Evolutionary conservation across 148 eudicot species (phyloP), one percentile per base, ranked within the genome.

Genomic region (Cornus controversa): DNA sequence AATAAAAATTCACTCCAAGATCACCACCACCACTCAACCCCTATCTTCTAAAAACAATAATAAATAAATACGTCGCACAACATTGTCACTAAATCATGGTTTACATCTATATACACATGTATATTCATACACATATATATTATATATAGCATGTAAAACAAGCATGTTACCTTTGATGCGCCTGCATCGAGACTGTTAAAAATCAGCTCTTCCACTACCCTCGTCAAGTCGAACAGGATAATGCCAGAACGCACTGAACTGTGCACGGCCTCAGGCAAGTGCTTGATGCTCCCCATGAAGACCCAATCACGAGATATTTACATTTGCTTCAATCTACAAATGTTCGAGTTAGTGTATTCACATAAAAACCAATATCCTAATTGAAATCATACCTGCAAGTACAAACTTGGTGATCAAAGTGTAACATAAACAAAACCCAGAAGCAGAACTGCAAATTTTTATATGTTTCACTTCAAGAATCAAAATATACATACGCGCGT

Each of bases 171-270:
- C 92, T 90, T 91, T 62, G 87, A 89, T 72, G 99, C 91, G 73
- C 97, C 92, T 42, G 99, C 98, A 82, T 96, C 99, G 53, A 96
- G 91, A 75, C 99, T 96, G 86, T 96, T 96, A 79, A 86, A 91
- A 54, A 96, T 82, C 71, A 96, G 91, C 87, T 96, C 99, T 84
- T 96, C 99, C 66, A 96, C 98, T 79, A 93, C 86, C 72, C 91
- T 89, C 16, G 91, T 79, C 77, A 96, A 78, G 79, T 88, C 91
- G 69, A 82, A 86, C 74, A 96, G 73, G 76, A 96, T 82, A 71
- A 87, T 79, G 23, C 97, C 98, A 0, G 99, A 96, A 14, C 99
- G 97, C 83, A 96, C 85, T 3, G 90, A 85, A 83, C 93, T 87
- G 47, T 77, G 88, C 69, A 89, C 87, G 40, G 80, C 73, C 82